phyloP scores from a whole-genome alignment of 1,284 basidiomycete genomes.

The Tremellales sp. region DNA sequence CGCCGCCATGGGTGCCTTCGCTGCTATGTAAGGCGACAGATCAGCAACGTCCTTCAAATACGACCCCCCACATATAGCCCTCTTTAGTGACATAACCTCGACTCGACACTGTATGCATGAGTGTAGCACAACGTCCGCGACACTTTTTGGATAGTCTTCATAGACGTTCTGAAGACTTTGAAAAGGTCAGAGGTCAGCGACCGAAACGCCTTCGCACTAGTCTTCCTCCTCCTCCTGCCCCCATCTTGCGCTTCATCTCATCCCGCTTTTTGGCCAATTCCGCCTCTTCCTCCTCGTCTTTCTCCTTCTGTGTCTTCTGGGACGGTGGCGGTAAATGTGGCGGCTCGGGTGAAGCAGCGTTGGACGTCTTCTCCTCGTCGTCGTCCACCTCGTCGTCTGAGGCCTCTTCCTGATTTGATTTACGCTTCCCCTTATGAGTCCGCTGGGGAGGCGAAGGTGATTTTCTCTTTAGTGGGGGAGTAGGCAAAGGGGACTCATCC shows the following conservation, averaged over 20 bases:
- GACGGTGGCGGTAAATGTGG: constrained; percentile 4
- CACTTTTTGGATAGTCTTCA: too few species aligned
- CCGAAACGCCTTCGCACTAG: neutral
- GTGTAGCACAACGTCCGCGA: too few species aligned
- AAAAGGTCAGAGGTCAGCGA: too few species aligned
- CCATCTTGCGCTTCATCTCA: constrained; percentile 37
- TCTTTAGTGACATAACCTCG: too few species aligned
- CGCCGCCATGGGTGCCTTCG: neutral
- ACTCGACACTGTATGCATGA: too few species aligned
- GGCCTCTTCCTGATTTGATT: constrained; percentile 2
- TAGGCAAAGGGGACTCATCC: too few species aligned
- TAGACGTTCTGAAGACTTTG: too few species aligned
- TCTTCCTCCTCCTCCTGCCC: constrained; percentile 21
- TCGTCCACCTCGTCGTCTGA: constrained; percentile 11
- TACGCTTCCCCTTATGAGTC: too few species aligned
- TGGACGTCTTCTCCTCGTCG: constrained; percentile 1
- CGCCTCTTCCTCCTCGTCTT: constrained; percentile 32
- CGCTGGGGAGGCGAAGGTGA: neutral
- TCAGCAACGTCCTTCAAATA: too few species aligned
- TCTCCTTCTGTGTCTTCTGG: constrained; percentile 26
- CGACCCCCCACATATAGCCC: too few species aligned
- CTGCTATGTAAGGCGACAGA: neutral
- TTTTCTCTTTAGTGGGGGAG: constrained; percentile 6
- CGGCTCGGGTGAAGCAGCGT: neutral
- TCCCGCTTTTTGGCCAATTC: constrained; percentile 21